A percentile compares a stretch with the other conserved stretches of the same genome.
These are phyloP conservation scores for Pezicula carpinea DNA, from an alignment of 2,329 filamentous ascomycete genomes.

Conservation along the genomic window DNA sequence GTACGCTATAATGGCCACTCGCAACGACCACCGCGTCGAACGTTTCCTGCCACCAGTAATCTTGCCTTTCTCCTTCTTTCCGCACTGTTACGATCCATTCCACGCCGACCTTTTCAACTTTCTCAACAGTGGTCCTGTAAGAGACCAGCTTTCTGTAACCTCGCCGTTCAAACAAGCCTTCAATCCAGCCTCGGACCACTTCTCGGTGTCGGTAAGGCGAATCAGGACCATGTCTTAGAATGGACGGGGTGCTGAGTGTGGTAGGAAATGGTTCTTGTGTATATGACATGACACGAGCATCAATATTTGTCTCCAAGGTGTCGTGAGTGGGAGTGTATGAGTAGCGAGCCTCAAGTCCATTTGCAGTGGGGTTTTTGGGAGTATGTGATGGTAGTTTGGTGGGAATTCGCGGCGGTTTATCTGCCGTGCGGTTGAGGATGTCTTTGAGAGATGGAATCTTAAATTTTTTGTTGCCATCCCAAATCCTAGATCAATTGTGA, in stretches of 20 bases:
- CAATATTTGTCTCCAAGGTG: slow-evolving; percentile 58
- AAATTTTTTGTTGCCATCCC: neutral
- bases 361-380: slow-evolving; percentile 40
- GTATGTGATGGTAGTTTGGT: slow-evolving; percentile 38
- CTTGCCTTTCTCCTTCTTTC: slow-evolving; percentile 31
- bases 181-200: slow-evolving; percentile 50
- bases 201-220: slow-evolving; percentile 56
- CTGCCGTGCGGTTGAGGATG: neutral
- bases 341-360: neutral
- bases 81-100: slow-evolving; percentile 51
- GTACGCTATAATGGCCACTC: slow-evolving; percentile 61
- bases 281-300: slow-evolving; percentile 52
- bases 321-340: slow-evolving; percentile 47
- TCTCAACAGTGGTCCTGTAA: slow-evolving; percentile 57
- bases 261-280: slow-evolving; percentile 47
- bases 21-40: slow-evolving; percentile 65
- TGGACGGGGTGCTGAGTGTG: slow-evolving; percentile 33
- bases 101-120: slow-evolving; percentile 38
- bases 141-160: slow-evolving; percentile 46
- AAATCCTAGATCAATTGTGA: neutral
- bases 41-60: slow-evolving; percentile 57
- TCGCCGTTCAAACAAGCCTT: slow-evolving; percentile 42
- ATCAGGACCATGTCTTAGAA: slow-evolving; percentile 45
- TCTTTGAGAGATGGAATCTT: neutral
- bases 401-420: neutral